A percentile compares a stretch with the other conserved stretches of the same genome.
phyloP scores from a whole-genome alignment of 768 basidiomycete genomes.

The Boletus rubropictus region DNA sequence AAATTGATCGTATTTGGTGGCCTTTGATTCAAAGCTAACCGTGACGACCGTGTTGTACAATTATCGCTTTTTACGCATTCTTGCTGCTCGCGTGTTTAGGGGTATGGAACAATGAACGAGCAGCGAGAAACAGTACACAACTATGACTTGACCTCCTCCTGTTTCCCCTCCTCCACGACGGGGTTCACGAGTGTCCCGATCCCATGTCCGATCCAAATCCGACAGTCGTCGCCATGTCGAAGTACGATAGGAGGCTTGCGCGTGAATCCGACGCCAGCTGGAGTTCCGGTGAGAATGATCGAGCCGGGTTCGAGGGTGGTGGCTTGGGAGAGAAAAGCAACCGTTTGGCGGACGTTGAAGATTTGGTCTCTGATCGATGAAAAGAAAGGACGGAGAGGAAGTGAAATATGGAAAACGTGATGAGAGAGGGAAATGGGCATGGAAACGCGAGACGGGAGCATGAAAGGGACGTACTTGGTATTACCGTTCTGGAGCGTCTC shows the following conservation, averaged over 20 bases:
- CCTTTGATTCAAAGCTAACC: conserved; percentile 29
- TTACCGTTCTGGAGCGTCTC: conserved; percentile 66
- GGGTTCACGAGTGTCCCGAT: conserved; percentile 78
- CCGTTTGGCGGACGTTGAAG: conserved; percentile 70
- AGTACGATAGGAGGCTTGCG: conserved; percentile 65
- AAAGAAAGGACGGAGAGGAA: too few relatives aligned
- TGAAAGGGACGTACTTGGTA: conserved; percentile 46
- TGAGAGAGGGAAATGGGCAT: neutral
- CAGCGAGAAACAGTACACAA: too few relatives aligned
- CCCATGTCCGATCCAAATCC: conserved; percentile 62
- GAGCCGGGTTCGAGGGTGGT: conserved; percentile 80
- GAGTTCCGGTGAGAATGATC: conserved; percentile 78
- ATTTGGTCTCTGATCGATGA: conserved; percentile 59
- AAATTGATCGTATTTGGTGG: conserved; percentile 83
- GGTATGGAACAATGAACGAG: too few relatives aligned
- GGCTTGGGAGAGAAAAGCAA: conserved; percentile 77
- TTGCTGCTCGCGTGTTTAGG: too few relatives aligned
- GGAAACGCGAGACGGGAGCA: neutral
- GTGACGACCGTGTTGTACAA: too few relatives aligned
- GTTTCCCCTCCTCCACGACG: conserved; percentile 60
- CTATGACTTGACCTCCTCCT: conserved; percentile 39
- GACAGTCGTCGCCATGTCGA: conserved; percentile 68
- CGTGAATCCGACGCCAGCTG: conserved; percentile 77
- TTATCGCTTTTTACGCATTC: too few relatives aligned
- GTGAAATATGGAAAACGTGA: too few relatives aligned